Evolutionary conservation across 1,284 basidiomycete genomes (phyloP).

Genomic region (Blastosporella zonata): DNA sequence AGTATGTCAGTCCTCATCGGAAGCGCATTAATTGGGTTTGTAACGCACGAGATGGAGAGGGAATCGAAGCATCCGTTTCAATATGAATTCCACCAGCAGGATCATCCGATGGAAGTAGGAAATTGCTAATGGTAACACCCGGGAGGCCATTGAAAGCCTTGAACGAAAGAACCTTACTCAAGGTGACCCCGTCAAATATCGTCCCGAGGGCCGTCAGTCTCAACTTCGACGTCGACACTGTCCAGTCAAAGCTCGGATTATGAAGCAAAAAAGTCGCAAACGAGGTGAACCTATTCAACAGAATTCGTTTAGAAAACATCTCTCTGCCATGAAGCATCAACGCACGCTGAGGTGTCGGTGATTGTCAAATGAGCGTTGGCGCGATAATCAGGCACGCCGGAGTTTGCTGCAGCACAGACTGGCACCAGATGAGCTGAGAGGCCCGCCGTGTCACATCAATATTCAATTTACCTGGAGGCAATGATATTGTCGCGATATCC

Average conservation of each 20-base stretch:
- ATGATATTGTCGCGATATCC: conserved; percentile 63
- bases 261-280: conserved; percentile 70
- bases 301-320: background rate
- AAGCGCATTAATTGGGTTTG: background rate
- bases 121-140: conserved; percentile 68
- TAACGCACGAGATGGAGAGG: conserved; percentile 61
- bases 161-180: conserved; percentile 65
- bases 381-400: conserved; percentile 63
- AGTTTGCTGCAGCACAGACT: conserved; percentile 71
- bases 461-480: conserved; percentile 47
- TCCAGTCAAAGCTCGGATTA: conserved; percentile 69
- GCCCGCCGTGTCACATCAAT: background rate
- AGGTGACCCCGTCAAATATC: conserved; percentile 63
- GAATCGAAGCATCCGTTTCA: conserved; percentile 64
- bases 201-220: conserved; percentile 67
- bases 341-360: conserved; percentile 47
- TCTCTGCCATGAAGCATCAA: conserved; percentile 2
- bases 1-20: conserved; percentile 10
- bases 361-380: conserved; percentile 54
- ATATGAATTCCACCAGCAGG: conserved; percentile 70
- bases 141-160: conserved; percentile 72
- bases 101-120: conserved; percentile 63
- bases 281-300: conserved; percentile 50
- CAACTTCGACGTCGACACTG: conserved; percentile 60
- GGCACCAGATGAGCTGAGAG: conserved; percentile 1